Conservation (phyloP, 1,284 basidiomycete genomes). For the Boletus smithii region DNA sequence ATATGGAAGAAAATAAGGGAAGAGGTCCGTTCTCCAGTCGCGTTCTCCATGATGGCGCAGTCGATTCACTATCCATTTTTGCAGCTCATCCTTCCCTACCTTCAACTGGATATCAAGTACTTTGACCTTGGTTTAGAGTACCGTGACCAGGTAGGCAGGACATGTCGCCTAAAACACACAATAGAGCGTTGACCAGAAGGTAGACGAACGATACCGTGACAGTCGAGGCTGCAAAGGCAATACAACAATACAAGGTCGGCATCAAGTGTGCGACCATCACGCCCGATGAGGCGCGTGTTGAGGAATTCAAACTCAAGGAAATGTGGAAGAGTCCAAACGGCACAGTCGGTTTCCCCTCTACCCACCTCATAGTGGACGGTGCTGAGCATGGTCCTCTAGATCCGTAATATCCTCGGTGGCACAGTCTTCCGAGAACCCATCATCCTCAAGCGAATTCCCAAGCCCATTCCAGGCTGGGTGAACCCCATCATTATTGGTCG, state of each 20-base stretch:
- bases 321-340: constrained; percentile 98
- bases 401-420: constrained; percentile 95
- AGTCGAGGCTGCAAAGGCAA: constrained; percentile 89
- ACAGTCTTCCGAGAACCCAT: constrained; percentile 99
- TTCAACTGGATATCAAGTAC: constrained; percentile 97
- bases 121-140: constrained; percentile 93
- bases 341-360: constrained; percentile 55
- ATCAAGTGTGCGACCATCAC: constrained; percentile 99
- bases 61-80: constrained; percentile 2
- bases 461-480: constrained; percentile 93
- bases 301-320: constrained; percentile 96
- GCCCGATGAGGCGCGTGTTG: constrained; percentile 91
- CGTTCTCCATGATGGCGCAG: not conserved
- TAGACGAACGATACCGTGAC: constrained; percentile 95
- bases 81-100: constrained; percentile 91
- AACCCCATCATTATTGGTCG: constrained; percentile 97
- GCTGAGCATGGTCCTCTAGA: constrained; percentile 41
- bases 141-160: constrained; percentile 73
- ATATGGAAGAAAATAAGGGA: constrained; percentile 99
- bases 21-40: constrained; percentile 55
- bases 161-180: not conserved
- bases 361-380: constrained; percentile 7
- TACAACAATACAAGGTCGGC: constrained; percentile 86
- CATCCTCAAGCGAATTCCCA: constrained; percentile 86
- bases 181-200: constrained; percentile 1